Evolutionary conservation across 306 rosid species (phyloP).

Genomic region (Cucurbita moschata): DNA sequence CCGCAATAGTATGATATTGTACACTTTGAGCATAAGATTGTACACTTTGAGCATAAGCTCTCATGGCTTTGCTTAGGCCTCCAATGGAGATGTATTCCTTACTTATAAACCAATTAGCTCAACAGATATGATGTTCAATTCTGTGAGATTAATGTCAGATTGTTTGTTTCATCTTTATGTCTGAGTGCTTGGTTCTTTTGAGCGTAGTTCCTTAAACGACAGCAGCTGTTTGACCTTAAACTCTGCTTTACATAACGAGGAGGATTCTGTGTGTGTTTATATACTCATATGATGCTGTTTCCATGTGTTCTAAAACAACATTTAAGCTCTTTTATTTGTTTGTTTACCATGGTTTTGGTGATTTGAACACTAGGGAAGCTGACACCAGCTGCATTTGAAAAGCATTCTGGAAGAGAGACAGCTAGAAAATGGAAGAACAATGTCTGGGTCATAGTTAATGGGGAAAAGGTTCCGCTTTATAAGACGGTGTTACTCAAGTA

Average conservation of each 20-base stretch:
- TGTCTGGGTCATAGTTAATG: constrained; percentile 51
- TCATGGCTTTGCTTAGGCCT: too few relatives aligned
- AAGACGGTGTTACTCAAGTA: constrained; percentile 86
- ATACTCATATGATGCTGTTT: neutral
- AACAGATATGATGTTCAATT: neutral
- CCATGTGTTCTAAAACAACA: neutral
- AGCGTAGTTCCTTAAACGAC: neutral
- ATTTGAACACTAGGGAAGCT: constrained; percentile 42
- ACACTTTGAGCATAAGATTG: too few relatives aligned
- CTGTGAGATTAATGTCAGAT: neutral
- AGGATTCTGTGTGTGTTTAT: too few relatives aligned
- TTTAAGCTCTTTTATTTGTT: neutral
- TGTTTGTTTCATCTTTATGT: neutral
- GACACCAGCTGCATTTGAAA: constrained; percentile 92
- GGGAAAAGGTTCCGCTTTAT: constrained; percentile 75
- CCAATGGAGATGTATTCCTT: too few relatives aligned
- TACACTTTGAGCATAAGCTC: too few relatives aligned
- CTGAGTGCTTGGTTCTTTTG: neutral
- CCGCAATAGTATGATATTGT: too few relatives aligned
- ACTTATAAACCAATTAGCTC: too few relatives aligned
- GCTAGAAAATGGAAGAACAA: constrained; percentile 98
- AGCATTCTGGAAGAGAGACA: constrained; percentile 94
- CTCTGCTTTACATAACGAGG: too few relatives aligned
- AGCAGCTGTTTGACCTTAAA: too few relatives aligned
- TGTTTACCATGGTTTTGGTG: constrained; percentile 1